Base-by-base conservation (phyloP, 1,139 yeast genomes). In the Arxiozyma slooffiae region DNA sequence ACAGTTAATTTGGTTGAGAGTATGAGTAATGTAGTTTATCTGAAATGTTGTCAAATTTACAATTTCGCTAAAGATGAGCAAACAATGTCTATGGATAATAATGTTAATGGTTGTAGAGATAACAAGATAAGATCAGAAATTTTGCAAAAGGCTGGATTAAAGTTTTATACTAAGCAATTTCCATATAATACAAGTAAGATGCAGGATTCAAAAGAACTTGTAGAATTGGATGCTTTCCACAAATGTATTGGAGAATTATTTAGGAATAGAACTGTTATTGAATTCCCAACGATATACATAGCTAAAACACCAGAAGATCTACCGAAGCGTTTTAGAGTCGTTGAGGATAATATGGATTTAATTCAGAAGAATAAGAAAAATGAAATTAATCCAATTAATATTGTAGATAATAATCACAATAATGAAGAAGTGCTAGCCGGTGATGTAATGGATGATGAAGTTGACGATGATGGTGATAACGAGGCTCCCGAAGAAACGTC, bases 231-330 rank as follows among this genome's bases (percentile, higher is more conserved):
- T 37, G 53, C 58, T 4, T 36, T 52, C 0, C 49, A 47, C 11
- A 53, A 60, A 54, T 44, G 58, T 50, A 44, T 58, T 80, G 43
- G 74, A 0, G 79, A 77, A 17, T 73, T 72, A 1, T 62, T 89
- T 40, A 67, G 71, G 50, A 80, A 80, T 48, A 73, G 75, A 52
- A 73, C 81, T 0, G 86, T 89, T 0, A 69, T 88, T 40, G 96
- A 88, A 63, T 87, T 77, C 58, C 96, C 96, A 0, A 83, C 90
- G 0, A 70, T 87, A 4, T 76, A 72, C 53, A 72, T 85, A 5
- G 67, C 76, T 1, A 55, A 59, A 41, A 53, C 41, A 18, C 53
- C 49, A 3, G 52, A 52, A 7, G 57, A 56, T 47, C 46, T 59
- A 17, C 60, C 64, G 9, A 21, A 16, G 3, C 55, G 45, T 1